Conservation (phyloP, 139 green algal species). For the Chlamydomonas eustigma region DNA sequence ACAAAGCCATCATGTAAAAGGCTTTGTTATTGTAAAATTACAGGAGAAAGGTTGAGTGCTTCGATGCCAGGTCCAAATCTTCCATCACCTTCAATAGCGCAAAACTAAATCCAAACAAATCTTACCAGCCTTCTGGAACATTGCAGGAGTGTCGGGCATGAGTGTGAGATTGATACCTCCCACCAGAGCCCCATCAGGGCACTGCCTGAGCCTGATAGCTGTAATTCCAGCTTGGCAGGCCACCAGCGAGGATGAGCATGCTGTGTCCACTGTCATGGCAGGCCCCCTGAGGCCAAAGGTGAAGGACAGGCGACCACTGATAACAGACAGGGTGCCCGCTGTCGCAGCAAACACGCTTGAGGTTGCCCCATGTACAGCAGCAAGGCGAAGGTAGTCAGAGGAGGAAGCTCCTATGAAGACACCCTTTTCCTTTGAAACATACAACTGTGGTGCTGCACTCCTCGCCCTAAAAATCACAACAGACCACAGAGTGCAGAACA, state of each 20-base stretch:
- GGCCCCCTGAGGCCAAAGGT: constrained; percentile 67
- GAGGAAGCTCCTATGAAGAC: constrained; percentile 58
- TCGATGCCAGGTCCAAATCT: no score
- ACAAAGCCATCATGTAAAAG: no score
- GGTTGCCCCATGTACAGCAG: background rate
- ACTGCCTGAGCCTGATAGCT: background rate
- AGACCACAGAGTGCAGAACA: no score
- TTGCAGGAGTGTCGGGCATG: constrained; percentile 47
- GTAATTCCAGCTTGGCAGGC: constrained; percentile 35
- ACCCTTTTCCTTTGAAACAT: no score
- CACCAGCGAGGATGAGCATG: constrained; percentile 80
- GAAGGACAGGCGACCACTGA: constrained; percentile 67
- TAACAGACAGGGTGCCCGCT: constrained; percentile 44
- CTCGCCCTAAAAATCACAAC: no score
- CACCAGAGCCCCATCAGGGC: constrained; percentile 24
- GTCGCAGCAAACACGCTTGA: background rate
- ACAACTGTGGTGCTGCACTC: no score
- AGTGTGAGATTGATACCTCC: constrained; percentile 52
- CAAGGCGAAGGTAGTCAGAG: constrained; percentile 63
- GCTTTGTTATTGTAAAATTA: no score
- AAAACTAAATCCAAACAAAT: no score
- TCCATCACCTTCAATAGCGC: no score
- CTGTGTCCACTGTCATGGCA: constrained; percentile 76
- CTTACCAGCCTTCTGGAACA: constrained; percentile 52
- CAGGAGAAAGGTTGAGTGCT: no score